Conservation (phyloP, 768 basidiomycete species). For the Harrya chromipes region DNA sequence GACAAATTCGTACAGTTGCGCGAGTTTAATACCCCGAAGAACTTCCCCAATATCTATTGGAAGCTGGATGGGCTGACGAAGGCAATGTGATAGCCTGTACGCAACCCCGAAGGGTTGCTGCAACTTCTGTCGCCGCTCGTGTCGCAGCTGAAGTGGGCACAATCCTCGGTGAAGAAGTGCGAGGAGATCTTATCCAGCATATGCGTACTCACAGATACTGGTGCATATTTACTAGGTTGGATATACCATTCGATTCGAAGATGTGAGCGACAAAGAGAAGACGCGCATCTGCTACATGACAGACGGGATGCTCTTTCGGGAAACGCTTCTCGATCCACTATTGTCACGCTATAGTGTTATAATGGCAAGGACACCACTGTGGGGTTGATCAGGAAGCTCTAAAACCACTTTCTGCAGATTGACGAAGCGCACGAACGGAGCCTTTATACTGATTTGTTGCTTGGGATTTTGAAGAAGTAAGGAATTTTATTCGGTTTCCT, state of each 20-base stretch:
- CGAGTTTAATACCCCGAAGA: slow-evolving; percentile 46
- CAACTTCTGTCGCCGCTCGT: slow-evolving; percentile 88
- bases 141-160: slow-evolving; percentile 93
- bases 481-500: not conserved
- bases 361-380: slow-evolving; percentile 59
- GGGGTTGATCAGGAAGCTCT: not conserved
- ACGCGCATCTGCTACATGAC: slow-evolving; percentile 96
- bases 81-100: slow-evolving; percentile 90
- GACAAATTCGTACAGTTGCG: not conserved
- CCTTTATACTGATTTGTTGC: slow-evolving; percentile 89
- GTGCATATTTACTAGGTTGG: slow-evolving; percentile 66
- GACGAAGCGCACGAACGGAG: slow-evolving; percentile 98
- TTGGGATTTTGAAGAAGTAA: slow-evolving; percentile 94
- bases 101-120: slow-evolving; percentile 90
- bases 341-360: slow-evolving; percentile 92
- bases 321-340: slow-evolving; percentile 88
- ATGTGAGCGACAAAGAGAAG: slow-evolving; percentile 77
- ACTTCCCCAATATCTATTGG: slow-evolving; percentile 90
- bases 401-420: slow-evolving; percentile 48
- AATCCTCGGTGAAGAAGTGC: slow-evolving; percentile 83
- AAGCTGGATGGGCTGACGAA: slow-evolving; percentile 87
- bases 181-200: not conserved
- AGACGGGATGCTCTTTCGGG: slow-evolving; percentile 97
- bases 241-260: slow-evolving; percentile 96
- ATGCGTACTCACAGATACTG: not conserved